Percentiles rank a stretch among this genome's conserved stretches.
Conservation (phyloP, 176 grass and related monocot genomes). For the Cocos nucifera region DNA sequence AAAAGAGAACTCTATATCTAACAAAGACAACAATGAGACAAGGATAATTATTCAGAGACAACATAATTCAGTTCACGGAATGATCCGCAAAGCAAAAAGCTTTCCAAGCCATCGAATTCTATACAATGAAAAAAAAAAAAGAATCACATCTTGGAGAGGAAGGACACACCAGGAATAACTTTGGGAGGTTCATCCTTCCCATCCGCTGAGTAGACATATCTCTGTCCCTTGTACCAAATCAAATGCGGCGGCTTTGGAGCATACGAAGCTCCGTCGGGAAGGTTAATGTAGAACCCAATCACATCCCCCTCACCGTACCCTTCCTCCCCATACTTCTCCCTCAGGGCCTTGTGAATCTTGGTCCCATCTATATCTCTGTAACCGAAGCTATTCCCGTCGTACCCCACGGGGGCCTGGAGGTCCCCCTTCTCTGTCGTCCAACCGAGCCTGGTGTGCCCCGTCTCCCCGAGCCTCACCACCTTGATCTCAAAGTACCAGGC, state of each 20-base stretch:
- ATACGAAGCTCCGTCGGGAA: slow-evolving; percentile 60
- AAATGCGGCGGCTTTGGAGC: slow-evolving; percentile 64
- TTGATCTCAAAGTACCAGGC: slow-evolving; percentile 83
- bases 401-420: slow-evolving; percentile 77
- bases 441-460: slow-evolving; percentile 67
- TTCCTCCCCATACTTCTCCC: slow-evolving; percentile 54
- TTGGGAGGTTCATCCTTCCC: slow-evolving; percentile 54
- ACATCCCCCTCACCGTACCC: slow-evolving; percentile 67
- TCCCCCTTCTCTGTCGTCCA: slow-evolving; percentile 86
- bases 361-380: slow-evolving; percentile 71
- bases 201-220: slow-evolving; percentile 45
- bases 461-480: slow-evolving; percentile 41
- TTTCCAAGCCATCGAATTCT: not conserved
- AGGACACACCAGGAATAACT: slow-evolving; percentile 67
- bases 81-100: not conserved
- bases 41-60: no score
- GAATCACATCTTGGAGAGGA: not conserved
- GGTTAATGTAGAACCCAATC: slow-evolving; percentile 76
- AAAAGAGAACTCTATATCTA: no score
- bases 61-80: not conserved
- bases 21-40: no score
- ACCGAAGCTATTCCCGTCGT: slow-evolving; percentile 58
- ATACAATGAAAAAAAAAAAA: no score
- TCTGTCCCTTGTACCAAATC: slow-evolving; percentile 72
- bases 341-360: slow-evolving; percentile 73